A percentile compares a stretch with the other conserved stretches of the same genome.
Evolutionary conservation across 495 filamentous ascomycete genomes (phyloP).

Genomic region (Halenospora varia): DNA sequence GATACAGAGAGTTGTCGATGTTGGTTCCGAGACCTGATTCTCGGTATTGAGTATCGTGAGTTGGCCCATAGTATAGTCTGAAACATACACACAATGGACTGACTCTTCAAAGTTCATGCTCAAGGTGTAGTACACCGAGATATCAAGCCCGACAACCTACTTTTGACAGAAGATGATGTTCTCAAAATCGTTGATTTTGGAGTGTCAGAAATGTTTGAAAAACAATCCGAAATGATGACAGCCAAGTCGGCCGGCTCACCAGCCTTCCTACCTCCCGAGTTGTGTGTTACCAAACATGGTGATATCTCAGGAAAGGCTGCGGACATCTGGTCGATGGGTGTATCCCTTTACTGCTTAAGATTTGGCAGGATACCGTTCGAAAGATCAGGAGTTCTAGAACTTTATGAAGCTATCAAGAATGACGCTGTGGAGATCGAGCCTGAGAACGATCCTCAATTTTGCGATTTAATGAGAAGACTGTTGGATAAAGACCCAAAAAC

Average conservation of each 20-base stretch:
- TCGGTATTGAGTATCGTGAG: conserved; percentile 90
- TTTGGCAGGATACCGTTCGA: conserved; percentile 88
- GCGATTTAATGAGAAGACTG: conserved; percentile 62
- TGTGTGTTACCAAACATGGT: conserved; percentile 86
- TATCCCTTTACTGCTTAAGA: conserved; percentile 87
- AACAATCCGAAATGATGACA: conserved; percentile 82
- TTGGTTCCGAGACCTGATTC: conserved; percentile 93
- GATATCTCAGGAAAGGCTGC: conserved; percentile 84
- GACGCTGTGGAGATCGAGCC: conserved; percentile 49
- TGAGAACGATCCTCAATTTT: conserved; percentile 56
- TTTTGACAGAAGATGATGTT: conserved; percentile 85
- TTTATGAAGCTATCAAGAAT: conserved; percentile 82
- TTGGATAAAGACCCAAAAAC: conserved; percentile 74
- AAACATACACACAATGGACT: conserved; percentile 4
- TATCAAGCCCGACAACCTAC: conserved; percentile 96
- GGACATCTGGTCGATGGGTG: conserved; percentile 98
- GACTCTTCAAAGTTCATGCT: conserved; percentile 58
- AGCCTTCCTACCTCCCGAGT: conserved; percentile 89
- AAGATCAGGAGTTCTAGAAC: conserved; percentile 68
- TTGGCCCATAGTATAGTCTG: conserved; percentile 7
- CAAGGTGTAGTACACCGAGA: conserved; percentile 96
- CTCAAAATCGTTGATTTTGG: conserved; percentile 98
- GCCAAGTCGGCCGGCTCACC: conserved; percentile 93
- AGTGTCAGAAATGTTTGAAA: conserved; percentile 97
- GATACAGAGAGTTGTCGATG: conserved; percentile 76